Percentiles rank a stretch among this genome's conserved stretches.
Conservation (phyloP, 345 rosid genomes). For the Pugionium dolabratum region DNA sequence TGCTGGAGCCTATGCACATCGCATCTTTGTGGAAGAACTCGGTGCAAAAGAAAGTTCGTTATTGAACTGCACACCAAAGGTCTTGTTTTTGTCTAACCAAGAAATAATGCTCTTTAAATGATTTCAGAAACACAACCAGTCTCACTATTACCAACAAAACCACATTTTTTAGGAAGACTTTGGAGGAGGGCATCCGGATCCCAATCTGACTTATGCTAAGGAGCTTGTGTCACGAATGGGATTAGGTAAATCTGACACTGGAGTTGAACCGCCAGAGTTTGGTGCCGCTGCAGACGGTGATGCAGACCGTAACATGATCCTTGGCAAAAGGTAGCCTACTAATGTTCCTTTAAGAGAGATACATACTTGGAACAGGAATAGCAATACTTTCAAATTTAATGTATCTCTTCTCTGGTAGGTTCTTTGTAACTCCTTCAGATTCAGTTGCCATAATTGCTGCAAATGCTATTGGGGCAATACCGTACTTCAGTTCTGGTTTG, state of each 20-base stretch:
- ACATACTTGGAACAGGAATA: conserved; percentile 17
- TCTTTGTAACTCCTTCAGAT: conserved; percentile 99
- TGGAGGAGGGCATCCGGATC: conserved; percentile 99
- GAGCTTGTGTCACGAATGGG: conserved; percentile 97
- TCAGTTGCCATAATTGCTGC: conserved; percentile 99
- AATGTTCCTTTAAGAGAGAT: conserved; percentile 4
- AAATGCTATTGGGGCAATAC: conserved; percentile 87
- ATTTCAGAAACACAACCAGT: conserved; percentile 5
- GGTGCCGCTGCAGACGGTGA: conserved; percentile 99
- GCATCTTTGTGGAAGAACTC: conserved; percentile 93
- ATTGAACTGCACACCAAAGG: conserved; percentile 92
- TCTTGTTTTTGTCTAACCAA: conserved; percentile 35
- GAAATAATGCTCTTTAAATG: neutral
- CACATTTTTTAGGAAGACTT: conserved; percentile 79
- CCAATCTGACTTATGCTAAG: conserved; percentile 97
- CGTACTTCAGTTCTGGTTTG: conserved; percentile 89
- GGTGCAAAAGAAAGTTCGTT: conserved; percentile 82
- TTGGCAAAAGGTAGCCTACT: conserved; percentile 78
- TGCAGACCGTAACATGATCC: conserved; percentile 99
- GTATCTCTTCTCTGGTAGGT: conserved; percentile 49
- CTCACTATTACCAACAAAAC: conserved; percentile 17
- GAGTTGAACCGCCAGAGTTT: conserved; percentile 89
- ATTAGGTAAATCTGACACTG: conserved; percentile 69
- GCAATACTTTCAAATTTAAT: conserved; percentile 6
- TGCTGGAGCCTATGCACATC: conserved; percentile 88